Conservation (phyloP, 768 basidiomycete species). For the Mycena galericulata region DNA sequence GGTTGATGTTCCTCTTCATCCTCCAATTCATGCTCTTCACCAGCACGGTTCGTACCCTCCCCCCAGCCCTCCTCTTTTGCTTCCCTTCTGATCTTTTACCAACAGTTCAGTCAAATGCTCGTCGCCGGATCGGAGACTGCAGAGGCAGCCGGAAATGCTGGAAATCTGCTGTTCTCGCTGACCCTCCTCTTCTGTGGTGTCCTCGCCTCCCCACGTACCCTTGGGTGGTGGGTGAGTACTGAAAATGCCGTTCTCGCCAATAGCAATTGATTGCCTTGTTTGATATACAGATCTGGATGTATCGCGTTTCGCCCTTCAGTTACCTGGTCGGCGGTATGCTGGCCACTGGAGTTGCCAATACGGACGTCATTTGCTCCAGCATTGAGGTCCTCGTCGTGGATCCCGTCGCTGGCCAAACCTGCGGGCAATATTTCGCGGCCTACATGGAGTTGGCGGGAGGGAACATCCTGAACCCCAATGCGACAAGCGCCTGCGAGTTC, state of each 20-base stretch:
- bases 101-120: constrained; percentile 46
- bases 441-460: constrained; percentile 67
- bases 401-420: constrained; percentile 66
- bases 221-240: constrained; percentile 41
- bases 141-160: constrained; percentile 54
- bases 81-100: not conserved
- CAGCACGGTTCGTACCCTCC: constrained; percentile 30
- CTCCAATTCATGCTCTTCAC: constrained; percentile 53
- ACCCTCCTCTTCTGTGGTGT: constrained; percentile 56
- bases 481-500: constrained; percentile 65
- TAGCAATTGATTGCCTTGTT: not conserved
- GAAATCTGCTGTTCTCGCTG: constrained; percentile 54
- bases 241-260: not conserved
- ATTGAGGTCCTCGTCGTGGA: constrained; percentile 65
- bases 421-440: constrained; percentile 60
- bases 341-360: constrained; percentile 41
- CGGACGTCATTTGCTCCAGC: constrained; percentile 58
- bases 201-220: constrained; percentile 40
- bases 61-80: too few species aligned
- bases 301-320: constrained; percentile 47
- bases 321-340: constrained; percentile 51
- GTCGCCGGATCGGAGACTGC: constrained; percentile 51
- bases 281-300: constrained; percentile 52
- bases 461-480: constrained; percentile 66
- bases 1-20: constrained; percentile 53